Evolutionary conservation across 2,329 filamentous ascomycete genomes (phyloP).

Genomic region (Ceratocystis huliohia): DNA sequence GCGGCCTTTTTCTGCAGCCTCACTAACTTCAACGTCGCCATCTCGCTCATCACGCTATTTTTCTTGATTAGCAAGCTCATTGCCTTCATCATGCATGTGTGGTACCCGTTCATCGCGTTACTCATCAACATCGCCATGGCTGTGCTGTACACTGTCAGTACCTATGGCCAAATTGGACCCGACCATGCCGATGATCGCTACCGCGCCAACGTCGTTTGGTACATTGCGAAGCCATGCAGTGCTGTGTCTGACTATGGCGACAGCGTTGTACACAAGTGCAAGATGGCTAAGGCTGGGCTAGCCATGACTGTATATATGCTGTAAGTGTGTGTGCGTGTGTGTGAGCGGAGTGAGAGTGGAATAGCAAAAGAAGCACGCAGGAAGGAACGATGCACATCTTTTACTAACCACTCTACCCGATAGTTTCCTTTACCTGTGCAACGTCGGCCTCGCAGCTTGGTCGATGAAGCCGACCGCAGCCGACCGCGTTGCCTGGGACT

Average conservation of each 20-base stretch:
- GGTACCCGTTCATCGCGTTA: conserved; percentile 52
- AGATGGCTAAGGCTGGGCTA: conserved; percentile 55
- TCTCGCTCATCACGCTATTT: conserved; percentile 65
- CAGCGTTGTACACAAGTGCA: conserved; percentile 45
- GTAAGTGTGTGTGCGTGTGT: conserved; percentile 35
- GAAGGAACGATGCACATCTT: neutral
- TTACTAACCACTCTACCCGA: conserved; percentile 1
- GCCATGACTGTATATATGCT: conserved; percentile 53
- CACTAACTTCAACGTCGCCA: conserved; percentile 63
- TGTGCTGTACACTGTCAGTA: conserved; percentile 50
- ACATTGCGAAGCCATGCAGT: conserved; percentile 55
- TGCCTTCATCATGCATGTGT: conserved; percentile 57
- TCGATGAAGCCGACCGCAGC: conserved; percentile 44
- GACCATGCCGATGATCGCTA: conserved; percentile 56
- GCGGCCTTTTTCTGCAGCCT: conserved; percentile 36
- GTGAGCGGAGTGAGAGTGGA: no score
- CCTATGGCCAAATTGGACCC: conserved; percentile 59
- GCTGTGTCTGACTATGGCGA: conserved; percentile 23
- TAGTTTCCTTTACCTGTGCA: conserved; percentile 16
- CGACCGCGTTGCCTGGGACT: conserved; percentile 32
- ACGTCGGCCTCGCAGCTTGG: conserved; percentile 42
- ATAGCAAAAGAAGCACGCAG: no score
- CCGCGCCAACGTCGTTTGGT: conserved; percentile 56
- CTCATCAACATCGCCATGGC: conserved; percentile 45
- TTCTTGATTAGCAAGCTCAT: conserved; percentile 59